A percentile compares a stretch with the other conserved stretches of the same genome.
Conservation (phyloP, 495 filamentous ascomycete species). For the Aspergillus nidulans region DNA sequence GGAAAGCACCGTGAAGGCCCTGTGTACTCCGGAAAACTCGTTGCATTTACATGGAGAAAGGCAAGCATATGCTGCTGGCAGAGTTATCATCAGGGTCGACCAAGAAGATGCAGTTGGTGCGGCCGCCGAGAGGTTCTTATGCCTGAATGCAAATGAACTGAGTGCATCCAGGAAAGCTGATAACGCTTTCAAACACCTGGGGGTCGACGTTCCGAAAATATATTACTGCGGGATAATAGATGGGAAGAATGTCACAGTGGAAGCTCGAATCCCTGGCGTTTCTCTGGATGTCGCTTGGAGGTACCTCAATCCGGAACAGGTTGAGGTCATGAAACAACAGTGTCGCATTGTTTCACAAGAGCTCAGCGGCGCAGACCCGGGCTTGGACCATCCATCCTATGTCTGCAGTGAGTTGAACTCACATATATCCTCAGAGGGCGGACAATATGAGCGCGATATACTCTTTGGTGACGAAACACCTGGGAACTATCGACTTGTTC, state of each 20-base stretch:
- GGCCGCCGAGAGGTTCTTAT: constrained; percentile 37
- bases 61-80: constrained; percentile 37
- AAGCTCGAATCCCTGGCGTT: constrained; percentile 41
- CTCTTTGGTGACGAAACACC: constrained; percentile 25
- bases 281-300: constrained; percentile 42
- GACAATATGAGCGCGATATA: constrained; percentile 28
- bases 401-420: constrained; percentile 35
- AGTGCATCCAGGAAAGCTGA: constrained; percentile 38
- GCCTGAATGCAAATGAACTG: constrained; percentile 55
- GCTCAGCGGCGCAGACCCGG: constrained; percentile 23
- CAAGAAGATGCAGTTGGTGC: constrained; percentile 20
- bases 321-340: constrained; percentile 33
- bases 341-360: constrained; percentile 32
- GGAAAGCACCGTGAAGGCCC: constrained; percentile 29
- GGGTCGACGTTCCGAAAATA: constrained; percentile 36
- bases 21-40: constrained; percentile 34
- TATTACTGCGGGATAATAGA: constrained; percentile 38
- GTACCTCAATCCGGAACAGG: constrained; percentile 32
- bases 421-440: constrained; percentile 22
- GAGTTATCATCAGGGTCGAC: constrained; percentile 39
- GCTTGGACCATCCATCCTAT: constrained; percentile 32
- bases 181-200: constrained; percentile 27
- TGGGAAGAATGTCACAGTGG: constrained; percentile 39
- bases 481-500: constrained; percentile 30
- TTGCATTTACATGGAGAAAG: constrained; percentile 28